These are phyloP conservation scores for Euphorbia peplus DNA, from an alignment of 345 rosid genomes.

Conservation along the genomic window DNA sequence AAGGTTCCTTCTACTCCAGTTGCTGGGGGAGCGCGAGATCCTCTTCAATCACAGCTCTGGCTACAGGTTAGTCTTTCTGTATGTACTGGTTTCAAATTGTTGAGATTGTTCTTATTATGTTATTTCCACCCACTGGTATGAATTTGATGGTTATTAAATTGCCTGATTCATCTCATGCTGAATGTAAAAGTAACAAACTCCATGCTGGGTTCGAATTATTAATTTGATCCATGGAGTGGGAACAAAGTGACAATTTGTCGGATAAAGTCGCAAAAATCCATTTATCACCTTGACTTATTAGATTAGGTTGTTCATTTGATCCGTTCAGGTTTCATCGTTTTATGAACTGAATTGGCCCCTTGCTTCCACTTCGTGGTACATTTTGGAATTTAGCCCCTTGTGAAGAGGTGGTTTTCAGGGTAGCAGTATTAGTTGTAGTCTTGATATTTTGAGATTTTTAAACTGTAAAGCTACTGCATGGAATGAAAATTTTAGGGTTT, in stretches of 20 bases:
- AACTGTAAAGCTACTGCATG: background rate
- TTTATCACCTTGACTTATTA: too few species aligned
- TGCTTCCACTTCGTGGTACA: too few species aligned
- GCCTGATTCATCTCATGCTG: background rate
- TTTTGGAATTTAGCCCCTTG: too few species aligned
- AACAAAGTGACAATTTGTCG: too few species aligned
- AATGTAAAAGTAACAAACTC: background rate
- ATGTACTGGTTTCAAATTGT: background rate
- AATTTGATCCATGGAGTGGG: too few species aligned
- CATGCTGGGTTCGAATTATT: background rate
- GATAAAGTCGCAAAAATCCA: too few species aligned
- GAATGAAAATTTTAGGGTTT: background rate
- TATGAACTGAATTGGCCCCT: too few species aligned
- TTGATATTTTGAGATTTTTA: background rate
- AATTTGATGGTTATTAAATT: background rate
- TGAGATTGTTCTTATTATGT: background rate
- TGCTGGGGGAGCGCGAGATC: conserved; percentile 71
- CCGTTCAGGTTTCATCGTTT: too few species aligned
- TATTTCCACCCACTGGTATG: background rate
- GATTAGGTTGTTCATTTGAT: too few species aligned
- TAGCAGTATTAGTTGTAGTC: background rate
- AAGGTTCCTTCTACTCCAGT: conserved; percentile 69
- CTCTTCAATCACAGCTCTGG: conserved; percentile 76
- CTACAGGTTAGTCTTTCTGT: conserved; percentile 49
- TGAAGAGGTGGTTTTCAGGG: background rate